Conservation (phyloP, 371 early-diverging fungal species). For the Haplosporangium sp. region DNA sequence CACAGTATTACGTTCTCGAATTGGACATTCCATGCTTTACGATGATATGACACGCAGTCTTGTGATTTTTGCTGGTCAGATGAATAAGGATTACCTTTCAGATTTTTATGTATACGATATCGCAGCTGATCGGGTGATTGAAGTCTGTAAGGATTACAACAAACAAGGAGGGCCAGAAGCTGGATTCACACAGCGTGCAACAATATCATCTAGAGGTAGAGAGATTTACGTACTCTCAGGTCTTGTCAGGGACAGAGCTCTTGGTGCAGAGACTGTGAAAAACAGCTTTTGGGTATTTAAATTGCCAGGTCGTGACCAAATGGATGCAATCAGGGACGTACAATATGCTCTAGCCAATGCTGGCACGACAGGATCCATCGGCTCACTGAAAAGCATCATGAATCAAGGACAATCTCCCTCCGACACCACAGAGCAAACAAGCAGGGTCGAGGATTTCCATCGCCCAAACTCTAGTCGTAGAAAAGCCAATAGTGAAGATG, state of each 20-base stretch:
- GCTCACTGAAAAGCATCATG: constrained; percentile 47
- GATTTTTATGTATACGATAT: constrained; percentile 89
- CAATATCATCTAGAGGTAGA: constrained; percentile 77
- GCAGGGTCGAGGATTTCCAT: not conserved
- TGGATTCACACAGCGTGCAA: constrained; percentile 89
- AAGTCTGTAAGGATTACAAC: constrained; percentile 76
- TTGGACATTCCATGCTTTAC: constrained; percentile 92
- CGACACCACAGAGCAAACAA: constrained; percentile 6
- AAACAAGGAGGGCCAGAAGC: constrained; percentile 81
- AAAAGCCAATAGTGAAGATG: constrained; percentile 3
- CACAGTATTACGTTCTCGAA: constrained; percentile 77
- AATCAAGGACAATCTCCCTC: constrained; percentile 30
- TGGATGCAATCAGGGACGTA: constrained; percentile 50
- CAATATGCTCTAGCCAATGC: constrained; percentile 40
- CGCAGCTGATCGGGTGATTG: constrained; percentile 75
- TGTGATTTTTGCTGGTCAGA: constrained; percentile 92
- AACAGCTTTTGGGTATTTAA: constrained; percentile 85
- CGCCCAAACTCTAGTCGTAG: constrained; percentile 14
- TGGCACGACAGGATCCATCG: constrained; percentile 26
- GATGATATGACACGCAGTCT: constrained; percentile 78
- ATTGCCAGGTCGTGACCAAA: constrained; percentile 53
- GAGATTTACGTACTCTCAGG: constrained; percentile 90
- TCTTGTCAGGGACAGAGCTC: constrained; percentile 64
- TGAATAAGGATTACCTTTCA: constrained; percentile 77
- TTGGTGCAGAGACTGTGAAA: constrained; percentile 67